Conservation (phyloP, 768 basidiomycete genomes). For the Pulveroboletus sp. region DNA sequence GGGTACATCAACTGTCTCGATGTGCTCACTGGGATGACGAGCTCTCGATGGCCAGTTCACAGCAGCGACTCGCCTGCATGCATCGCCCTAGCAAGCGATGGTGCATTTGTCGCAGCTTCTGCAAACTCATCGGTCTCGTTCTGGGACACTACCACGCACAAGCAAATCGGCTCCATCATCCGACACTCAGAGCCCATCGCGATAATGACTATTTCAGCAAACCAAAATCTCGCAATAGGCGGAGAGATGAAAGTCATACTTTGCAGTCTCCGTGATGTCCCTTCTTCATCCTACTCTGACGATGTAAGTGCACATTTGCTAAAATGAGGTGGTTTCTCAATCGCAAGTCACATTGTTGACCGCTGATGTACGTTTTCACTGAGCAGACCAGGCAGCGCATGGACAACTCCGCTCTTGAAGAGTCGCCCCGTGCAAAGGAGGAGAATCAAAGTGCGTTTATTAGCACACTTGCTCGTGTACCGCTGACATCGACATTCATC, state of each 20-base stretch:
- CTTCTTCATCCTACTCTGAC: not conserved
- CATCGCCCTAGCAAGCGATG: constrained; percentile 3
- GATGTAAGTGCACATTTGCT: not conserved
- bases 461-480: not conserved
- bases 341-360: not conserved
- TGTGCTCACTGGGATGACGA: not conserved
- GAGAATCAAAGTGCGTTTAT: not conserved
- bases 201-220: not conserved
- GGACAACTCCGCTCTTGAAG: not conserved
- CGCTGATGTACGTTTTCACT: not conserved
- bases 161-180: not conserved
- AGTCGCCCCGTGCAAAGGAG: not conserved
- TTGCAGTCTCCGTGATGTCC: not conserved
- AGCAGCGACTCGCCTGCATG: not conserved
- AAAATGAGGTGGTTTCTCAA: not conserved
- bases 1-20: constrained; percentile 4
- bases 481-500: too few relatives aligned
- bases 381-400: not conserved
- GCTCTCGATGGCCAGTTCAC: constrained; percentile 2
- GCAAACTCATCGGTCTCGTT: not conserved
- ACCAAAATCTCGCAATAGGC: not conserved
- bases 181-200: not conserved
- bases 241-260: not conserved
- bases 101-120: not conserved
- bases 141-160: not conserved